Evolutionary conservation across 768 basidiomycete species (phyloP).

Genomic region (Paxillus involutus): DNA sequence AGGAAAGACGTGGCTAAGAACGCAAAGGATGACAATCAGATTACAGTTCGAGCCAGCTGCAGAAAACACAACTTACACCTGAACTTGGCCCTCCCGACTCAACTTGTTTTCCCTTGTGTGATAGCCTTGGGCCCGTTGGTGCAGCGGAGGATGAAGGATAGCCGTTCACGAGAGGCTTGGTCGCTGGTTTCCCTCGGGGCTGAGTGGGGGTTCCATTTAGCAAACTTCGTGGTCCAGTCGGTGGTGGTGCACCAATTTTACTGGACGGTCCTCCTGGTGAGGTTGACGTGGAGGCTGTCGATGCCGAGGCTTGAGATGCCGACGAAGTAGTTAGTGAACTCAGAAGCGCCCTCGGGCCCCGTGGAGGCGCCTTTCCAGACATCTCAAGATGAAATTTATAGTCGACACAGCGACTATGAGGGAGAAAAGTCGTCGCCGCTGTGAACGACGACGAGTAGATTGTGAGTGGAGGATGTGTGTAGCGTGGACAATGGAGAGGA

Average conservation of each 20-base stretch:
- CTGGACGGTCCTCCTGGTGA: conserved; percentile 28
- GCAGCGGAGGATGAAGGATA: conserved; percentile 28
- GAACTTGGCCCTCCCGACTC: conserved; percentile 36
- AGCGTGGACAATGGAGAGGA: conserved; percentile 5
- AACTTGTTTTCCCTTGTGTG: conserved; percentile 43
- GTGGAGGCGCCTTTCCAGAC: conserved; percentile 80
- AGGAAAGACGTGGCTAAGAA: conserved; percentile 16
- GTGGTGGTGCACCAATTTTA: conserved; percentile 55
- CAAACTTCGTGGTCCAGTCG: conserved; percentile 67
- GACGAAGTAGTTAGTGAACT: conserved; percentile 37
- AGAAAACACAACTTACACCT: conserved; percentile 29
- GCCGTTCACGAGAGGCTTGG: conserved; percentile 48
- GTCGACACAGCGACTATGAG: not conserved
- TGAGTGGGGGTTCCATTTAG: conserved; percentile 36
- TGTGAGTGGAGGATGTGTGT: conserved; percentile 4
- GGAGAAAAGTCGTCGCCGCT: conserved; percentile 18
- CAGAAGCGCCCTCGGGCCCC: conserved; percentile 68
- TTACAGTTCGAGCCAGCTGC: not conserved
- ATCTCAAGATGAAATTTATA: conserved; percentile 34
- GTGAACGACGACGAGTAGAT: conserved; percentile 24
- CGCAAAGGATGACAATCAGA: conserved; percentile 5
- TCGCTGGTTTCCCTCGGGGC: conserved; percentile 22
- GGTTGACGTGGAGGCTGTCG: conserved; percentile 35
- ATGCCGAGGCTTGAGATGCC: conserved; percentile 30
- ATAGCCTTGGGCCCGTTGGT: conserved; percentile 32